A percentile compares a stretch with the other conserved stretches of the same genome.
phyloP scores from a whole-genome alignment of 2,329 filamentous ascomycete genomes.

The Emericellopsis atlantica region DNA sequence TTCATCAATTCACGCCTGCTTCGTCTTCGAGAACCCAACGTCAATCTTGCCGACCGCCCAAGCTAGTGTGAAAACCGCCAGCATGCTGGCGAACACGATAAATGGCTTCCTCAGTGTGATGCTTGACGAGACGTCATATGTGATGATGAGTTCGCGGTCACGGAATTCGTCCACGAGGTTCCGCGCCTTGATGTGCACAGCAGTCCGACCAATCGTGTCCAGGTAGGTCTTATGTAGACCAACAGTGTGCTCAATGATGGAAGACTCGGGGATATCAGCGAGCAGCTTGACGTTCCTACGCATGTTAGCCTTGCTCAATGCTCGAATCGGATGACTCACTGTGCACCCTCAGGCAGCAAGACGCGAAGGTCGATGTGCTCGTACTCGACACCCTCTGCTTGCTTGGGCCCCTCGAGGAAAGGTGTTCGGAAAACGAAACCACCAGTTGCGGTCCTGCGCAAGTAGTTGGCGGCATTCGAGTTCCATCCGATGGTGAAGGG shows the following conservation, averaged over 20 bases:
- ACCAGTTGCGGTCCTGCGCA: conserved; percentile 54
- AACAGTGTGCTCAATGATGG: conserved; percentile 44
- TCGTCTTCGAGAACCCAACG: conserved; percentile 55
- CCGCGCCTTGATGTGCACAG: conserved; percentile 64
- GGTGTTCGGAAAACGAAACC: conserved; percentile 82
- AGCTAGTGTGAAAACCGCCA: conserved; percentile 60
- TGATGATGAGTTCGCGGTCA: conserved; percentile 71
- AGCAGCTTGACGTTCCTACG: conserved; percentile 65
- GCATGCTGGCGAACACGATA: conserved; percentile 60
- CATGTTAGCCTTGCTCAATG: conserved; percentile 19
- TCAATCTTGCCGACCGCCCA: conserved; percentile 72
- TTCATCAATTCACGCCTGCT: no score
- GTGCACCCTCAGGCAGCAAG: conserved; percentile 82
- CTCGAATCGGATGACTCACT: conserved; percentile 37
- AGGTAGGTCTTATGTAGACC: conserved; percentile 79
- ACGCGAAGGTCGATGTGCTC: conserved; percentile 68
- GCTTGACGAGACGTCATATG: conserved; percentile 70
- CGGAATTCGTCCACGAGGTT: conserved; percentile 88
- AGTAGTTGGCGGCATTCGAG: conserved; percentile 62
- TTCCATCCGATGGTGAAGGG: conserved; percentile 97
- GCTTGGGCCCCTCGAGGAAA: conserved; percentile 85
- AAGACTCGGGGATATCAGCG: conserved; percentile 54
- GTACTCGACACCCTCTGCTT: conserved; percentile 76
- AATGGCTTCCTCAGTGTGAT: conserved; percentile 77
- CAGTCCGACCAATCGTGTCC: conserved; percentile 81